phyloP scores from a whole-genome alignment of 2,329 filamentous ascomycete species.

The Trichoderma koningii region DNA sequence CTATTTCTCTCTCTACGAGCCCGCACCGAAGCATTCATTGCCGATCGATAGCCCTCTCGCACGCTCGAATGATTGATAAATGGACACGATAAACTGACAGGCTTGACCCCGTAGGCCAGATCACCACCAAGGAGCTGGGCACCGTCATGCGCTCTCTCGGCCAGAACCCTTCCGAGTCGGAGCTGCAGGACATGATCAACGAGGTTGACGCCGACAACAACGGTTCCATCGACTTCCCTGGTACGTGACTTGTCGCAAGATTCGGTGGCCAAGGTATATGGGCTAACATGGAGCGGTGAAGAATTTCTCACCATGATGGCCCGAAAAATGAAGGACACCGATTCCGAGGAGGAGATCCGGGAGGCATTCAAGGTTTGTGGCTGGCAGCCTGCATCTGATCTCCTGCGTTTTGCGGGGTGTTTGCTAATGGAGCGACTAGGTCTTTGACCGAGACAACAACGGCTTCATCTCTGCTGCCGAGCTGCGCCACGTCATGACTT shows the following conservation, averaged over 20 bases:
- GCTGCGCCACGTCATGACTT: conserved; percentile 88
- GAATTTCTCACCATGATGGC: conserved; percentile 95
- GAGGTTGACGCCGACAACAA: conserved; percentile 93
- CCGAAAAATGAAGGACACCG: conserved; percentile 91
- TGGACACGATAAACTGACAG: conserved; percentile 2
- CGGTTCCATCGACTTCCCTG: conserved; percentile 87
- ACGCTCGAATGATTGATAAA: background rate
- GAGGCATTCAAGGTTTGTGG: conserved; percentile 76
- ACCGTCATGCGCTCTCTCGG: conserved; percentile 89
- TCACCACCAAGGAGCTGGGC: conserved; percentile 87
- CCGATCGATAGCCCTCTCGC: background rate
- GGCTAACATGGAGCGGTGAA: conserved; percentile 40
- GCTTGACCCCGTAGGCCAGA: conserved; percentile 64
- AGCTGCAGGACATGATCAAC: conserved; percentile 93
- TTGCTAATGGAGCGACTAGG: conserved; percentile 43
- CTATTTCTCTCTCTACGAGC: background rate
- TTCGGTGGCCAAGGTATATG: background rate
- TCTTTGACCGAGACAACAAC: conserved; percentile 89
- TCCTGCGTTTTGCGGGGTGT: too few relatives aligned
- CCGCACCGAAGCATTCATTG: background rate
- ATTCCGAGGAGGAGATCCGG: conserved; percentile 87
- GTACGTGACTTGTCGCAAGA: conserved; percentile 50
- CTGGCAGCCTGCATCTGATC: background rate
- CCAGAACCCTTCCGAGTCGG: conserved; percentile 87
- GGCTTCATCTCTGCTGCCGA: conserved; percentile 88